Conservation (phyloP, 2,329 filamentous ascomycete genomes). For the Ceratocystis alfenasii region DNA sequence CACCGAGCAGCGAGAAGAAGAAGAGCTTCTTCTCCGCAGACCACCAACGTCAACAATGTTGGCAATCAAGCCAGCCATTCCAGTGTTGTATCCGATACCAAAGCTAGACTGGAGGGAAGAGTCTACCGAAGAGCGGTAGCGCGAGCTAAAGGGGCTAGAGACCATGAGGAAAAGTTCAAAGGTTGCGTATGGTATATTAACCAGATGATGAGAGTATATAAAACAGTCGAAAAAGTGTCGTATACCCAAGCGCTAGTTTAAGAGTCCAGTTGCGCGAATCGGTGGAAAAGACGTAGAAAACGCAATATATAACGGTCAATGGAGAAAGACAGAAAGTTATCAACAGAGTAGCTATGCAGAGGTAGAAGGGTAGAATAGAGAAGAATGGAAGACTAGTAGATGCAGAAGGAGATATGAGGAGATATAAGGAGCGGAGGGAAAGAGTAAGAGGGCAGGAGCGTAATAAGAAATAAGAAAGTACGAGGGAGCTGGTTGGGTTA, state of each 20-base stretch:
- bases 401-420: background rate
- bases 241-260: too few species aligned
- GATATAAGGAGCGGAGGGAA: background rate
- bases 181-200: too few species aligned
- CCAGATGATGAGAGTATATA: too few species aligned
- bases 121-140: constrained; percentile 19
- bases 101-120: constrained; percentile 15
- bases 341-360: background rate
- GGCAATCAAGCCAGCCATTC: constrained; percentile 21
- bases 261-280: too few species aligned
- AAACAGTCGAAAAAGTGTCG: too few species aligned
- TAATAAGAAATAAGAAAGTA: too few species aligned
- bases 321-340: background rate
- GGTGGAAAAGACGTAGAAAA: too few species aligned
- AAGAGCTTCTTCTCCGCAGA: constrained; percentile 20
- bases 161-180: constrained; percentile 10
- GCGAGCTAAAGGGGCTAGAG: constrained; percentile 18
- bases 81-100: constrained; percentile 15
- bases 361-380: background rate
- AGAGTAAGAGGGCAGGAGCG: too few species aligned
- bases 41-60: constrained; percentile 21
- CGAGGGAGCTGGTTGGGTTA: too few species aligned
- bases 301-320: background rate
- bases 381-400: background rate
- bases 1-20: constrained; percentile 22